These are phyloP conservation scores for Bipolaris victoriae DNA, from an alignment of 2,329 filamentous ascomycete genomes.

Conservation along the genomic window DNA sequence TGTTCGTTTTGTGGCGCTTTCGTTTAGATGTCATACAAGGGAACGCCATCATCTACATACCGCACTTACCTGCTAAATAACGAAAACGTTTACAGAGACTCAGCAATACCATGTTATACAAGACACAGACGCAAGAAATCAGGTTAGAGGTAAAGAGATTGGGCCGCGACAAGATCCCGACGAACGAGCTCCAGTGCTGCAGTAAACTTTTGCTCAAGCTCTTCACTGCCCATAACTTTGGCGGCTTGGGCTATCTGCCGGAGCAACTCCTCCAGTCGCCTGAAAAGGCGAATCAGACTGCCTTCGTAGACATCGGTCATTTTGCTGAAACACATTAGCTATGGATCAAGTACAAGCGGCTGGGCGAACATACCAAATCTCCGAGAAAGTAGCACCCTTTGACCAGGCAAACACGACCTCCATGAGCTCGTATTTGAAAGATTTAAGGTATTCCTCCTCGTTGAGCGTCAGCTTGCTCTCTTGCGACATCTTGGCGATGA, in stretches of 20 bases:
- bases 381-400: conserved; percentile 84
- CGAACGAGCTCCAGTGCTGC: conserved; percentile 82
- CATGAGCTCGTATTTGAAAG: conserved; percentile 95
- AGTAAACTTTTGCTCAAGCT: conserved; percentile 91
- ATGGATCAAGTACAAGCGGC: background rate
- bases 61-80: conserved; percentile 23
- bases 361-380: conserved; percentile 80
- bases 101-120: conserved; percentile 25
- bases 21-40: conserved; percentile 20
- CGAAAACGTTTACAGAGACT: conserved; percentile 14
- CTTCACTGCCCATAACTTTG: conserved; percentile 98
- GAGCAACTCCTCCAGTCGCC: conserved; percentile 89
- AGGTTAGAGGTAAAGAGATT: conserved; percentile 78
- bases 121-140: conserved; percentile 10
- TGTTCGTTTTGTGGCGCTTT: conserved; percentile 21
- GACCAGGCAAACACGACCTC: conserved; percentile 94
- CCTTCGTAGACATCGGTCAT: conserved; percentile 99
- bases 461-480: conserved; percentile 95
- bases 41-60: conserved; percentile 21
- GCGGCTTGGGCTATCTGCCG: conserved; percentile 94
- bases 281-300: conserved; percentile 93
- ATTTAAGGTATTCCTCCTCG: conserved; percentile 89
- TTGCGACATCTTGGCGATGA: conserved; percentile 89
- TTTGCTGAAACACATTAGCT: conserved; percentile 67
- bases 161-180: conserved; percentile 92